These are phyloP conservation scores for Dorcoceras hygrometricum DNA, from an alignment of 257 asterid genomes.

Conservation along the genomic window DNA sequence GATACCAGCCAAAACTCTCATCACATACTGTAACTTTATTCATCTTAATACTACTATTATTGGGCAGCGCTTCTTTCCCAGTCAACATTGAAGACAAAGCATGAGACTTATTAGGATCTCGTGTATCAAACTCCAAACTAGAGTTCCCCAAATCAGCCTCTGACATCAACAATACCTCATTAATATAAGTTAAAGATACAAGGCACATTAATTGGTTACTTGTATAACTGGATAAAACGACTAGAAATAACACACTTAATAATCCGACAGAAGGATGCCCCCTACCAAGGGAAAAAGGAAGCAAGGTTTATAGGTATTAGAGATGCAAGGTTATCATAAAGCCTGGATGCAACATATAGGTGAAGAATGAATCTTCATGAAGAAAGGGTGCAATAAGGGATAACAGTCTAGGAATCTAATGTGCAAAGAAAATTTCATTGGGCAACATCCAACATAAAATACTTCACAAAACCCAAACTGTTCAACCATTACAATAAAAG, in stretches of 20 bases:
- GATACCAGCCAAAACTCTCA: constrained; percentile 43
- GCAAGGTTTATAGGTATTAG: neutral
- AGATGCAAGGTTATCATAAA: neutral
- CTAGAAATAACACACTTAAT: constrained; percentile 11
- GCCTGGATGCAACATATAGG: neutral
- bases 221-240: neutral
- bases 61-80: constrained; percentile 28
- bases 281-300: neutral
- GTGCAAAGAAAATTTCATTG: neutral
- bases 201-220: neutral
- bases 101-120: constrained; percentile 48
- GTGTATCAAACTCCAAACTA: constrained; percentile 50
- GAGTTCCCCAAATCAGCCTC: constrained; percentile 65
- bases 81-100: constrained; percentile 35
- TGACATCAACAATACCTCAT: constrained; percentile 38
- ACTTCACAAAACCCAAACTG: too few relatives aligned
- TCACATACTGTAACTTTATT: constrained; percentile 48
- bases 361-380: neutral
- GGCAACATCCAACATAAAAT: neutral
- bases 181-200: neutral
- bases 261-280: neutral
- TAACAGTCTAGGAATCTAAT: neutral
- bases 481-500: neutral
- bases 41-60: constrained; percentile 23
- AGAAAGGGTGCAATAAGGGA: neutral